Conservation (phyloP, 257 asterid species). For the Nyctanthes arbortristis region DNA sequence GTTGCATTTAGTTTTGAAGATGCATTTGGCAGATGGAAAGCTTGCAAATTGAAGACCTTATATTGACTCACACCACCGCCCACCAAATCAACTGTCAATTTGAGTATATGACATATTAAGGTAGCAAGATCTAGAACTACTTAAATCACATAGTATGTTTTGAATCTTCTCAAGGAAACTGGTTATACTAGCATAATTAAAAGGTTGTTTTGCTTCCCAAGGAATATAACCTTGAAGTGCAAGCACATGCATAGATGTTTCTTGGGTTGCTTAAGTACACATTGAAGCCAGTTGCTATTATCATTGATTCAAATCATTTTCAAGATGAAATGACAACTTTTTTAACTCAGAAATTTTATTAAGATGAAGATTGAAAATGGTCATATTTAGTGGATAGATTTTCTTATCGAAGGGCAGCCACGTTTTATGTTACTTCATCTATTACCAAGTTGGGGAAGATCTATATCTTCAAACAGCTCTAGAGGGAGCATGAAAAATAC, state of each 20-base stretch:
- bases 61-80: not conserved
- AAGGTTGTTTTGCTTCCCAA: not conserved
- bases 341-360: not conserved
- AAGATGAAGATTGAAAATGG: not conserved
- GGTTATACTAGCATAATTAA: not conserved
- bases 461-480: not conserved
- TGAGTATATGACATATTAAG: not conserved
- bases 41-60: not conserved
- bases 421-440: not conserved
- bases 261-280: not conserved
- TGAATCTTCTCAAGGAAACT: not conserved
- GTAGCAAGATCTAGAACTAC: not conserved
- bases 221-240: not conserved
- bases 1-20: not conserved
- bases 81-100: not conserved
- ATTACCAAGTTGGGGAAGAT: not conserved
- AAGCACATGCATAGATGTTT: conserved; percentile 1
- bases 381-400: not conserved
- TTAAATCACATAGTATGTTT: not conserved
- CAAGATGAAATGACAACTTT: not conserved
- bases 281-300: not conserved
- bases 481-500: not conserved
- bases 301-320: not conserved
- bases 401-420: not conserved
- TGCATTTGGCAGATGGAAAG: not conserved